These are phyloP conservation scores for Agrocybe praecox DNA, from an alignment of 768 basidiomycete species.

Conservation along the genomic window DNA sequence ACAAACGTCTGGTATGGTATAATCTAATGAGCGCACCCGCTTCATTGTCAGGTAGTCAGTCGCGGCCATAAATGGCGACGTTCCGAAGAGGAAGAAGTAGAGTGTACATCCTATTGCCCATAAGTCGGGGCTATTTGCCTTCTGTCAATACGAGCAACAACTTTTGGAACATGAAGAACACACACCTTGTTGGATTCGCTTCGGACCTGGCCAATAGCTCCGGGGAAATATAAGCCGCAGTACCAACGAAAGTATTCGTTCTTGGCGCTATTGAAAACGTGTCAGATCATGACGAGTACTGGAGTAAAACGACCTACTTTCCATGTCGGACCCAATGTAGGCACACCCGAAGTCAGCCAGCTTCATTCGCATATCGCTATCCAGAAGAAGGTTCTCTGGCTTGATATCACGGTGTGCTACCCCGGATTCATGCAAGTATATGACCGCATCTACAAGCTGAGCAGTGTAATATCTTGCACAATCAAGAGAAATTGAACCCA, in stretches of 20 bases:
- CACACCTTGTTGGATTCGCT: conserved; percentile 78
- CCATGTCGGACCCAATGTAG: conserved; percentile 62
- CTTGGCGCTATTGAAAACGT: conserved; percentile 20
- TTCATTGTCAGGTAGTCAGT: conserved; percentile 96
- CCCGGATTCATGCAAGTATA: conserved; percentile 88
- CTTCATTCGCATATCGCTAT: conserved; percentile 83
- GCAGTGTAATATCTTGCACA: conserved; percentile 88
- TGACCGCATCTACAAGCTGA: conserved; percentile 85
- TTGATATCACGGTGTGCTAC: conserved; percentile 92
- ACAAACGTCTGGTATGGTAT: conserved; percentile 85
- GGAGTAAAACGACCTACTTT: conserved; percentile 39
- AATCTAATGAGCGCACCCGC: conserved; percentile 88
- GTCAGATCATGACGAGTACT: conserved; percentile 7
- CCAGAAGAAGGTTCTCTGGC: conserved; percentile 90
- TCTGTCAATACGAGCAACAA: conserved; percentile 10
- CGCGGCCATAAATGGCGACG: conserved; percentile 87
- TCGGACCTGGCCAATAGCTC: conserved; percentile 61
- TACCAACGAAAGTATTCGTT: conserved; percentile 34
- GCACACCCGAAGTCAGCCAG: conserved; percentile 98
- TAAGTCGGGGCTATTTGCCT: conserved; percentile 72
- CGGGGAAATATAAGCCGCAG: conserved; percentile 27
- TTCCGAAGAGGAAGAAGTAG: conserved; percentile 90
- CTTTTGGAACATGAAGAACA: neutral
- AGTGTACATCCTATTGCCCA: conserved; percentile 97
- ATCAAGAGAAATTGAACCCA: conserved; percentile 83